phyloP scores from a whole-genome alignment of 176 grass and related monocot genomes.

The Echinochloa phyllopogon region DNA sequence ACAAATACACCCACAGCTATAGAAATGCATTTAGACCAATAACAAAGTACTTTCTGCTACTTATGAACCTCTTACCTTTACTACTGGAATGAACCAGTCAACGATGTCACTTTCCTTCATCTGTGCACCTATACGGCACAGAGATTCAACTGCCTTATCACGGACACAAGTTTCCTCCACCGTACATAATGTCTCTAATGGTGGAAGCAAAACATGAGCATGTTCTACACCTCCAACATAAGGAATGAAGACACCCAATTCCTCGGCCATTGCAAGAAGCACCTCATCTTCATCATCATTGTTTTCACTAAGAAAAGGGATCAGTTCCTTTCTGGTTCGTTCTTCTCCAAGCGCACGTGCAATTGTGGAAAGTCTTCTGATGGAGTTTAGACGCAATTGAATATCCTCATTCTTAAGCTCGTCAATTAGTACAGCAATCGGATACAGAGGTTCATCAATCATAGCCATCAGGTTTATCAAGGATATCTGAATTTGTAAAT shows the following conservation, averaged over 20 bases:
- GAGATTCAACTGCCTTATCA: conserved; percentile 78
- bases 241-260: conserved; percentile 82
- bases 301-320: conserved; percentile 83
- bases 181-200: conserved; percentile 71
- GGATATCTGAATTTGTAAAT: not conserved
- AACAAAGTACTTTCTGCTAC: not conserved
- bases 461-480: conserved; percentile 55
- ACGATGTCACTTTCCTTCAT: conserved; percentile 82
- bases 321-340: conserved; percentile 80
- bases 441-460: conserved; percentile 73
- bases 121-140: conserved; percentile 76
- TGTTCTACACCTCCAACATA: conserved; percentile 83
- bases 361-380: conserved; percentile 75
- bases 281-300: conserved; percentile 89
- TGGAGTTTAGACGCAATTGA: conserved; percentile 77
- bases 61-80: conserved; percentile 58
- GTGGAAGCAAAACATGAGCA: conserved; percentile 71
- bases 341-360: conserved; percentile 81
- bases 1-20: not conserved
- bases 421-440: conserved; percentile 75
- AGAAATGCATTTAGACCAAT: not conserved
- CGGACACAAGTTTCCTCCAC: conserved; percentile 86
- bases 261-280: conserved; percentile 82
- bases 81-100: conserved; percentile 69
- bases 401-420: conserved; percentile 95